Base-by-base conservation (phyloP, 1,284 basidiomycete genomes). In the Trichosporon sp. region DNA sequence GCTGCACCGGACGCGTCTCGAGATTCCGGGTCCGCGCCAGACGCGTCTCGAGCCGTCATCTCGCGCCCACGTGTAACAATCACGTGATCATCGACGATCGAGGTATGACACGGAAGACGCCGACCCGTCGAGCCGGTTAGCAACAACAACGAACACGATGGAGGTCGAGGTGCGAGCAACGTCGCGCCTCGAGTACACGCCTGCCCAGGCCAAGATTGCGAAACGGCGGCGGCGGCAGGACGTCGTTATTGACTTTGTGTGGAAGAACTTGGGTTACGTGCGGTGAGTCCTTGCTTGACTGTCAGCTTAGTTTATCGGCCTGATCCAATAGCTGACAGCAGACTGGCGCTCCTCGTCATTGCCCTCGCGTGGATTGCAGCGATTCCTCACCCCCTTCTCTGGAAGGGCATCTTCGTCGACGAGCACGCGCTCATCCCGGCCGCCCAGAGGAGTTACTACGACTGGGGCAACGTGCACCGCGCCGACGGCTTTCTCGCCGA, bases 361-460 rank as follows among this genome's bases (percentile, higher is more conserved):
- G 91, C 91, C 14, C 86, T 89, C 75, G 61, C 85, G 25, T 95
- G 92, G 91, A 84, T 95, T 76, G 67, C 87, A 5, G 78, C 84
- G 10, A 83, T 95, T 59, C 92, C 92, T 4, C 82, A 84, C 14
- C 82, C 85, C 16, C 76, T 81, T 1, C 82, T 95, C 3, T 88
- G 88, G 16, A 84, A 87, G 71, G 76, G 80, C 4, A 89, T 87
- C 16, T 95, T 91, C 75, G 89, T 94, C 56, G 92, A 95, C 75
- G 94, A 97, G 81, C 95, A 97, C 78, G 94, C 95, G 0, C 81
- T 97, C 27, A 90, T 92, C 73, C 93, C 95, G 4, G 88, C 86
- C 3, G 91, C 94, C 82, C 92, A 94, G 25, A 89, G 87, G 63
- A 91, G 89, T 11, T 87, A 92, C 72, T 96, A 89, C 87, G 85